These are phyloP conservation scores for Penicillium palitans DNA, from an alignment of 2,329 filamentous ascomycete genomes.

Conservation along the genomic window DNA sequence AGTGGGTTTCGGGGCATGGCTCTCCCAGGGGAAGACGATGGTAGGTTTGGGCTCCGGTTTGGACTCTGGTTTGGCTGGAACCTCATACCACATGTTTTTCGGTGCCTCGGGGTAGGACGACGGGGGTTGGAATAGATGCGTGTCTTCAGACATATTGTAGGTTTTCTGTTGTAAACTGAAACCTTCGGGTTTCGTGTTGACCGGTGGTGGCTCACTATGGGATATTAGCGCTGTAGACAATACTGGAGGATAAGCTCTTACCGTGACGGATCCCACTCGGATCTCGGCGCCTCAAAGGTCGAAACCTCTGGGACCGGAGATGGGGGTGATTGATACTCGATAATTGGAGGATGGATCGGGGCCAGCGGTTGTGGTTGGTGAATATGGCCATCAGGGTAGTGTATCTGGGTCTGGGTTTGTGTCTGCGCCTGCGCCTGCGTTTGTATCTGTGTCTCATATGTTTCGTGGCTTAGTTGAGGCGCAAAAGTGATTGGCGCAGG, in stretches of 20 bases:
- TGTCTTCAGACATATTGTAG: slow-evolving; percentile 81
- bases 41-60: slow-evolving; percentile 61
- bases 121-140: slow-evolving; percentile 73
- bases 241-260: slow-evolving; percentile 39
- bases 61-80: slow-evolving; percentile 63
- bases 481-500: slow-evolving; percentile 16
- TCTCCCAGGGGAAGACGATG: slow-evolving; percentile 91
- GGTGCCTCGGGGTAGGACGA: slow-evolving; percentile 77
- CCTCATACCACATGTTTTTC: slow-evolving; percentile 82
- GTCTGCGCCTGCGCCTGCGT: slow-evolving; percentile 3
- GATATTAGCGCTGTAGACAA: slow-evolving; percentile 23
- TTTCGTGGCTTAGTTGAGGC: slow-evolving; percentile 14
- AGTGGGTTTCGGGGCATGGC: slow-evolving; percentile 60
- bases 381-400: slow-evolving; percentile 12
- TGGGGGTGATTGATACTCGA: slow-evolving; percentile 41
- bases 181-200: slow-evolving; percentile 77
- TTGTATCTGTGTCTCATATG: slow-evolving; percentile 5
- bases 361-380: slow-evolving; percentile 40
- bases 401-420: slow-evolving; percentile 2
- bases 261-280: slow-evolving; percentile 64
- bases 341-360: slow-evolving; percentile 44
- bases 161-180: slow-evolving; percentile 74
- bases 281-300: slow-evolving; percentile 57
- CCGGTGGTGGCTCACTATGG: slow-evolving; percentile 60
- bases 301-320: slow-evolving; percentile 36